Evolutionary conservation across 2,329 filamentous ascomycete species (phyloP).

Genomic region (Fusarium equiseti): DNA sequence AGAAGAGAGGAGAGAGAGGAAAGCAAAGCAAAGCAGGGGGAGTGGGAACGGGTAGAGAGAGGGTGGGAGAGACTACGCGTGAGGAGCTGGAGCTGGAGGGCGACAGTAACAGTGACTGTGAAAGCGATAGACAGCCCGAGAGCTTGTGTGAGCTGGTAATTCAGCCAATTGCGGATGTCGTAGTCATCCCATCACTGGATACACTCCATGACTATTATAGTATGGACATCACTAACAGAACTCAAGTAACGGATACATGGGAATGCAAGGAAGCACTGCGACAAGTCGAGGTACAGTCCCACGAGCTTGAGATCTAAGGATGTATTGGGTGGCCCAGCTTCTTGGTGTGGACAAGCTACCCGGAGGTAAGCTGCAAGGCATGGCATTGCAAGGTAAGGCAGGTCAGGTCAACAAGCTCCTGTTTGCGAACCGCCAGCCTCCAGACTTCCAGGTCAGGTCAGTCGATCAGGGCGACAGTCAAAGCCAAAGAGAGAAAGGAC

Average conservation of each 20-base stretch:
- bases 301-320: constrained; percentile 38
- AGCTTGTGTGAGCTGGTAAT: constrained; percentile 32
- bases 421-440: constrained; percentile 27
- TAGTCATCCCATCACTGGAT: constrained; percentile 40
- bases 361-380: constrained; percentile 30
- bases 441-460: constrained; percentile 19
- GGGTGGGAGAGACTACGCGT: constrained; percentile 44
- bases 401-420: constrained; percentile 13
- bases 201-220: constrained; percentile 37
- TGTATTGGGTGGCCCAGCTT: constrained; percentile 35
- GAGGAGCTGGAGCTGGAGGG: constrained; percentile 17
- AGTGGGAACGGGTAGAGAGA: constrained; percentile 39
- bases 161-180: constrained; percentile 37
- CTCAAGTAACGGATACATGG: constrained; percentile 37
- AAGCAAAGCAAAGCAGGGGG: constrained; percentile 31
- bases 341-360: constrained; percentile 39
- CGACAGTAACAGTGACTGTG: constrained; percentile 16
- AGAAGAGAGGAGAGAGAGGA: constrained; percentile 33
- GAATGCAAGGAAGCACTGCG: constrained; percentile 33
- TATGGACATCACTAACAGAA: constrained; percentile 36
- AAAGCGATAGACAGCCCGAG: constrained; percentile 25
- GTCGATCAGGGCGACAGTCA: constrained; percentile 29
- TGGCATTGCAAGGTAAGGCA: constrained; percentile 9
- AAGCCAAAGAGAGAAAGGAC: constrained; percentile 13
- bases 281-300: constrained; percentile 35